These are phyloP conservation scores for Petasospora rhodanensis DNA, from an alignment of 1,139 yeast genomes.

Conservation along the genomic window DNA sequence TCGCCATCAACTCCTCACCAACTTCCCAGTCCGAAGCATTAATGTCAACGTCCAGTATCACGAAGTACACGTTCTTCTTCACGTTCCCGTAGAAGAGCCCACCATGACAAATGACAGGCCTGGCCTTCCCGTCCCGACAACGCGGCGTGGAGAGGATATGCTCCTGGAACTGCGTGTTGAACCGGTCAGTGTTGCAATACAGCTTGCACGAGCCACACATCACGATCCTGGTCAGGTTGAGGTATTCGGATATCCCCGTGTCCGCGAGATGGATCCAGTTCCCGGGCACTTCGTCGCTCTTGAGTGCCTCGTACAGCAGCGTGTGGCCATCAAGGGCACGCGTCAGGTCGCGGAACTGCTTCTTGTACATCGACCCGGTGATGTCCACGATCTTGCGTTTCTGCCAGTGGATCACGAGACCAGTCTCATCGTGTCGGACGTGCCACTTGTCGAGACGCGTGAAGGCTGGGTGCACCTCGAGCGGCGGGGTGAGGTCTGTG, in stretches of 20 bases:
- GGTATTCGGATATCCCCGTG: neutral
- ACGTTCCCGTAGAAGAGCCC: conserved; percentile 1
- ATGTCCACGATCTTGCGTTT: conserved; percentile 3
- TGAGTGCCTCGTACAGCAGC: conserved; percentile 2
- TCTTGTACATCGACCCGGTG: conserved; percentile 2
- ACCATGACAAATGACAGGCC: conserved; percentile 1
- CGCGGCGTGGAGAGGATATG: neutral
- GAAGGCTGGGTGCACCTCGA: conserved; percentile 2
- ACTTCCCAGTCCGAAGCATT: neutral
- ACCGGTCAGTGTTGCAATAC: conserved; percentile 1
- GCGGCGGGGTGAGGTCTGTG: neutral
- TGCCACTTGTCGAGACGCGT: conserved; percentile 3
- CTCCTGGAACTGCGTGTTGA: neutral
- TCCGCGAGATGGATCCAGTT: conserved; percentile 2
- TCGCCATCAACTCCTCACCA: neutral
- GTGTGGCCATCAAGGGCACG: neutral
- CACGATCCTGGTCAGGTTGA: conserved; percentile 1
- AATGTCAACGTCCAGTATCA: neutral
- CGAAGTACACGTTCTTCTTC: conserved; percentile 1
- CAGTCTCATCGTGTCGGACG: conserved; percentile 4
- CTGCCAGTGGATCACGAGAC: conserved; percentile 2
- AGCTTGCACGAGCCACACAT: conserved; percentile 1
- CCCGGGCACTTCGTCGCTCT: conserved; percentile 1
- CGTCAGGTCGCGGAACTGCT: conserved; percentile 1
- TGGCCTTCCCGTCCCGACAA: neutral